Evolutionary conservation across 495 filamentous ascomycete genomes (phyloP), one percentile per base, ranked within the genome.

Genomic region (Lophium mytilinum): DNA sequence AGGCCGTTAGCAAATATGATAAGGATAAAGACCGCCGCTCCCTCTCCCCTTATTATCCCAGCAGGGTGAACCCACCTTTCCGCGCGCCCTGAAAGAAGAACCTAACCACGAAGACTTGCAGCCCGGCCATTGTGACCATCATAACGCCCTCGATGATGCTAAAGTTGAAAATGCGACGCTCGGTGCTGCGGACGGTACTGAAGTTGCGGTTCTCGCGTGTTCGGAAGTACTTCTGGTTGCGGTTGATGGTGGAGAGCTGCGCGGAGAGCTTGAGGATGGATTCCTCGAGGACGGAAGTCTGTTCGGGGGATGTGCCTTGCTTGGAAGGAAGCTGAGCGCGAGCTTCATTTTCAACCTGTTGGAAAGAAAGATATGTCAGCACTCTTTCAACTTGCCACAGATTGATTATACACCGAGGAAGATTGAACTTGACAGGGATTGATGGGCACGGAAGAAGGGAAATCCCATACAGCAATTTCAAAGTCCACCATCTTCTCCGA

Each of bases 141-240:
- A 97, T 83, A 58, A 83, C 75, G 59, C 84, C 83, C 75, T 99
- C 94, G 55, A 96, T 86, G 46, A 99, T 77, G 66, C 88, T 95
- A 74, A 99, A 96, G 71, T 96, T 96, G 74, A 96, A 92, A 62
- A 99, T 97, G 43, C 94, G 79, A 61, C 78, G 80, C 76, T 99
- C 94, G 33, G 94, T 99, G 72, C 90, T 95, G 69, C 90, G 80
- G 52, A 99, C 94, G 5, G 94, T 99, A 73, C 89, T 95, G 74
- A 97, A 95, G 71, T 99, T 99, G 46, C 94, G 82, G 78, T 99
- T 97, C 77, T 99, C 94, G 60, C 94, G 83, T 1, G 94, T 99
- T 35, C 94, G 88, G 84, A 99, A 99, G 75, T 97, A 97, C 69
- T 97, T 97, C 70, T 99, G 94, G 76, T 95, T 96, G 47, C 94